Conservation (phyloP, 2,329 filamentous ascomycete genomes). For the Fusarium tuaranense region DNA sequence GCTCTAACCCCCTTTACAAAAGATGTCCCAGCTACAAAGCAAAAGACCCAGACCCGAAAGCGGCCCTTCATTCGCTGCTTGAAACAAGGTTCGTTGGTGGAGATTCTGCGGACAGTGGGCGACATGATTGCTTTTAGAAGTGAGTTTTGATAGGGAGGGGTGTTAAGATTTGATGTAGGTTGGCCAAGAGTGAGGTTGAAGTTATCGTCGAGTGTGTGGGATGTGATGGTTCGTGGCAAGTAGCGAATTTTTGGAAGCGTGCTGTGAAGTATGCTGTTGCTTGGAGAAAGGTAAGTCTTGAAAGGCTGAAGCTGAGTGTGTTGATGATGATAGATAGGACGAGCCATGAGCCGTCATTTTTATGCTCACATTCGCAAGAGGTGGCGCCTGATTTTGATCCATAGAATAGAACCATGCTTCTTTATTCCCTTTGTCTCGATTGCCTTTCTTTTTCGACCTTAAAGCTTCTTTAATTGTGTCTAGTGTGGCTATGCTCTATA, state of each 20-base stretch:
- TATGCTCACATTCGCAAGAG: neutral
- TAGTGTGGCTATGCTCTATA: neutral
- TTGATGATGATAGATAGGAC: neutral
- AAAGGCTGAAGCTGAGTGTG: neutral
- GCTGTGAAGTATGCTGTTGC: neutral
- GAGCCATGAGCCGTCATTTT: neutral
- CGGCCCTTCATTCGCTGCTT: neutral
- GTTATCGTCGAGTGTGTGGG: neutral
- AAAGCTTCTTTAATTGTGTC: neutral
- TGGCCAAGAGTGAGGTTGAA: neutral
- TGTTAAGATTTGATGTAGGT: neutral
- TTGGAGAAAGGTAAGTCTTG: neutral
- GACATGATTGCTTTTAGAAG: neutral
- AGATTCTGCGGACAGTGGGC: neutral
- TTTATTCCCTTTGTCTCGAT: neutral
- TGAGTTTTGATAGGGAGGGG: neutral
- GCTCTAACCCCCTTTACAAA: too few relatives aligned
- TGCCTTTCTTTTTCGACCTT: neutral
- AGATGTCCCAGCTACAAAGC: too few relatives aligned
- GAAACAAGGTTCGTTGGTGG: neutral
- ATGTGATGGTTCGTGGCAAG: neutral
- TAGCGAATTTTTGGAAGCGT: neutral
- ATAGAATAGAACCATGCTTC: neutral
- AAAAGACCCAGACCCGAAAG: neutral
- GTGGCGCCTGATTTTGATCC: neutral